Evolutionary conservation across 2,329 filamentous ascomycete genomes (phyloP), one percentile per base, ranked within the genome.

Genomic region (Metarhizium sp.): DNA sequence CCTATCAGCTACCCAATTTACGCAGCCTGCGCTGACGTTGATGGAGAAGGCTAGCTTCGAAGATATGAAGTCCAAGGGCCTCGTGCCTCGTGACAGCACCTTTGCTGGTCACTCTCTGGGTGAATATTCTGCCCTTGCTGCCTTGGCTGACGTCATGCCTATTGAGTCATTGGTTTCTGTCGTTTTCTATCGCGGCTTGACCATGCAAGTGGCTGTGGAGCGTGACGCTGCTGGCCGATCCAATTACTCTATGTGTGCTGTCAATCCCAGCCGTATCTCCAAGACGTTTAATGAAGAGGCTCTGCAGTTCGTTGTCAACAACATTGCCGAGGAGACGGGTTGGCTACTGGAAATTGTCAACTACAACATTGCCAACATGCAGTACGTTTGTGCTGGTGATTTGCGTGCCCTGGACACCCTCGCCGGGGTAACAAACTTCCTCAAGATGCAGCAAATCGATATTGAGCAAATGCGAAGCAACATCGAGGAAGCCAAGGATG

Each of bases 21-120:
- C 94, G 0, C 94, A 99, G 74, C 94, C 94, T 38, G 94, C 94
- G 52, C 78, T 99, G 64, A 99, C 94, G 0, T 81, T 99, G 51
- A 99, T 99, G 95, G 94, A 99, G 79, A 99, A 99, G 82, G 94
- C 94, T 57, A 95, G 90, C 66, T 99, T 99, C 64, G 94, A 97
- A 75, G 95, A 99, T 72, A 97, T 99, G 94, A 90, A 90, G 68
- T 82, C 91, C 65, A 97, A 96, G 81, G 94, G 95, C 59, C 83
- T 99, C 38, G 92, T 99, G 36, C 91, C 96, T 64, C 82, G 90
- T 57, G 92, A 97, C 77, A 96, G 90, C 81, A 96, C 88, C 62
- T 99, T 99, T 70, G 94, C 94, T 14, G 94, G 94, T 62, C 94
- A 99, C 78, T 99, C 95, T 0, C 84, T 99, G 25, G 94, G 94